Evolutionary conservation across 2,329 filamentous ascomycete species (phyloP), one percentile per base, ranked within the genome.

Genomic region (Plenodomus tracheiphilus): DNA sequence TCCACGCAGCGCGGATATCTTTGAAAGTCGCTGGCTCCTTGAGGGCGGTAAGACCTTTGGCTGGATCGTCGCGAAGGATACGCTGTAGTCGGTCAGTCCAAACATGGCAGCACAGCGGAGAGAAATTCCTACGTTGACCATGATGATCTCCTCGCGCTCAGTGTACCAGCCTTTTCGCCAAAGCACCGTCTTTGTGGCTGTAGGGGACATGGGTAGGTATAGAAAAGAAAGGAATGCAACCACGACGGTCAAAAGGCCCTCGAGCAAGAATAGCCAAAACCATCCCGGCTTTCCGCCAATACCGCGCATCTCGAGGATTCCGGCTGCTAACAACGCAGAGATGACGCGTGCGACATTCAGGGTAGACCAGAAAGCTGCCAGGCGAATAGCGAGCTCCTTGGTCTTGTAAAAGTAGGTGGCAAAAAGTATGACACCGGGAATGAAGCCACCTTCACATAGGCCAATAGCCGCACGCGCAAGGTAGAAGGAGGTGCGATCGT

Each of bases 341-440:
- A 78, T 64, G 30, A 85, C 81, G 37, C 79, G 77, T 1, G 80
- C 79, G 0, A 77, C 72, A 46, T 81, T 80, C 8, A 86, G 81
- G 0, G 85, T 79, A 0, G 83, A 83, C 87, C 87, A 91, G 74
- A 91, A 90, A 52, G 78, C 81, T 55, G 82, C 81, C 18, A 91
- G 74, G 1, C 88, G 81, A 2, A 82, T 79, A 0, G 87, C 85
- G 0, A 91, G 76, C 67, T 91, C 88, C 39, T 79, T 79, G 2
- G 82, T 82, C 44, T 83, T 91, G 75, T 90, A 91, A 70, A 87
- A 91, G 70, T 91, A 91, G 1, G 83, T 85, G 4, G 89, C 75
- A 70, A 86, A 90, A 0, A 87, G 73, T 15, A 87, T 79, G 16
- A 82, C 81, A 47, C 84, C 83, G 0, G 83, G 82, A 41, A 86